Base-by-base conservation (phyloP, 2,329 filamentous ascomycete genomes). In the Cladosporium velox region DNA sequence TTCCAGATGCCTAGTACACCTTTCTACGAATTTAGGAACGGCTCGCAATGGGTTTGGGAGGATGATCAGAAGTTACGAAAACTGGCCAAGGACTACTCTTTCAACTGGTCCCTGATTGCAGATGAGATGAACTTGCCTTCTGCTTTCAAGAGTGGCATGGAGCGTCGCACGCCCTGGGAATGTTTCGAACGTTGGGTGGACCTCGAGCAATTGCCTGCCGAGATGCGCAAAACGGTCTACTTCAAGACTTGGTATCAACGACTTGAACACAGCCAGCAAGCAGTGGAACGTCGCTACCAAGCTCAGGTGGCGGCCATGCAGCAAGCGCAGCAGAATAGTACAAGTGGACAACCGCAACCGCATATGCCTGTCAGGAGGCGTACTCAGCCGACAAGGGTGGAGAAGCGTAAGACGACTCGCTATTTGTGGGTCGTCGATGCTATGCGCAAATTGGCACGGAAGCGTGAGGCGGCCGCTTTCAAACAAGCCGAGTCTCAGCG, bases 121-220 rank as follows among this genome's bases (percentile, higher is more conserved):
- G 91, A 87, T 71, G 89, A 94, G 67, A 82, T 98, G 63, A 85
- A 88, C 1, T 85, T 90, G 18, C 88, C 87, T 62, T 96, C 92
- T 0, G 77, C 88, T 15, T 96, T 92, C 74, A 86, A 88, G n/a
- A 94, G 93, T 24, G 92, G 92, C 1, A 88, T 92, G 12, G 94
- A 98, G 76, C 87, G 95, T 68, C 87, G 95, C 58, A 98, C 94
- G 2, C 93, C 94, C 0, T 99, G 95, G 95, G 95, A 99, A 80
- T 99, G 95, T 76, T 99, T 99, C 73, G 95, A 99, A 79, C 87
- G 95, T 52, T 99, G 94, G 94, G 91, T 97, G 64, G 89, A 91
- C 71, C 82, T 98, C 14, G 95, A 98, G 79, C 93, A 93, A 1
- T 83, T 97, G 44, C 94, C 95, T 4, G 87, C 90, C 12, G 95